Percentiles rank a stretch among this genome's conserved stretches.
Conservation (phyloP, 2,329 filamentous ascomycete species). For the Ceratocystis cubensis region DNA sequence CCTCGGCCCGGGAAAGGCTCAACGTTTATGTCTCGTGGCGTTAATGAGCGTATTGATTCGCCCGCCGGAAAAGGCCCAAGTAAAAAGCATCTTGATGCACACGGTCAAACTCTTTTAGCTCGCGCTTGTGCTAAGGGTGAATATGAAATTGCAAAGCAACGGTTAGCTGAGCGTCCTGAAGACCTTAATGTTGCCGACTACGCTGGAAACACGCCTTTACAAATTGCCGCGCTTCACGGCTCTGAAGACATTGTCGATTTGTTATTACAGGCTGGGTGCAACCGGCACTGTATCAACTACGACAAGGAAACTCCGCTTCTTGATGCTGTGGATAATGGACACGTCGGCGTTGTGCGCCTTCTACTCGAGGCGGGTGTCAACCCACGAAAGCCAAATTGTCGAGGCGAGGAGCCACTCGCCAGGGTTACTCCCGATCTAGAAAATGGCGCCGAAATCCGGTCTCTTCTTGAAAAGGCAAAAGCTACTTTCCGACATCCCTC, state of each 20-base stretch:
- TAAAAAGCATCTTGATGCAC: slow-evolving; percentile 82
- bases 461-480: slow-evolving; percentile 29
- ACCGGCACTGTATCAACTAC: slow-evolving; percentile 64
- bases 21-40: slow-evolving; percentile 42
- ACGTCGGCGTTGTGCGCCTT: slow-evolving; percentile 75
- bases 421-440: slow-evolving; percentile 63
- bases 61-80: slow-evolving; percentile 57
- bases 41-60: slow-evolving; percentile 49
- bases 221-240: slow-evolving; percentile 82
- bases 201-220: slow-evolving; percentile 88
- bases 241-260: slow-evolving; percentile 78
- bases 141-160: slow-evolving; percentile 61
- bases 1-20: slow-evolving; percentile 47
- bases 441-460: slow-evolving; percentile 67
- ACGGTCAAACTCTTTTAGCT: slow-evolving; percentile 82
- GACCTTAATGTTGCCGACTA: slow-evolving; percentile 85
- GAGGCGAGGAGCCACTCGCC: slow-evolving; percentile 83
- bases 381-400: slow-evolving; percentile 79
- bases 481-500: slow-evolving; percentile 17
- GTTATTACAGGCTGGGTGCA: slow-evolving; percentile 71
- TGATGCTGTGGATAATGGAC: slow-evolving; percentile 91
- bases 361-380: slow-evolving; percentile 80
- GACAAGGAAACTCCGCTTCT: slow-evolving; percentile 88
- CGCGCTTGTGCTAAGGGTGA: slow-evolving; percentile 79
- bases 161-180: slow-evolving; percentile 66